Evolutionary conservation across 2,329 filamentous ascomycete species (phyloP).

Genomic region (Cryphonectria japonica): DNA sequence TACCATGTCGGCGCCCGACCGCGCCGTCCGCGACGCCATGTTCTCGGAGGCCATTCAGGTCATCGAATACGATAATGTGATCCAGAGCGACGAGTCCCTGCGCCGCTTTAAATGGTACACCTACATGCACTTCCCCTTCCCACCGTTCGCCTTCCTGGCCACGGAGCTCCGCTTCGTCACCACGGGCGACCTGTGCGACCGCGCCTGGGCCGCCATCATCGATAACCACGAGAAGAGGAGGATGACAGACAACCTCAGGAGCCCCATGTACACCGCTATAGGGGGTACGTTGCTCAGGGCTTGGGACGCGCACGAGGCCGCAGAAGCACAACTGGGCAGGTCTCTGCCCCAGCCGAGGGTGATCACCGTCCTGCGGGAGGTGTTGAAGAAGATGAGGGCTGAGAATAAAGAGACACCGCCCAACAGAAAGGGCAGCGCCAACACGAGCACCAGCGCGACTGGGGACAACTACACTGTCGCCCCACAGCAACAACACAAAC

Average conservation of each 20-base stretch:
- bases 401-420: constrained; percentile 26
- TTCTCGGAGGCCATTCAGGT: constrained; percentile 60
- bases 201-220: constrained; percentile 61
- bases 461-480: constrained; percentile 12
- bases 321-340: constrained; percentile 49
- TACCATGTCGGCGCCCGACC: constrained; percentile 41
- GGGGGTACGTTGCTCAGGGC: constrained; percentile 63
- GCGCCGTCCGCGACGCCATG: constrained; percentile 53
- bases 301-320: constrained; percentile 61
- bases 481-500: constrained; percentile 21
- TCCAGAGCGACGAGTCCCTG: constrained; percentile 55
- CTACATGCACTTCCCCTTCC: constrained; percentile 62
- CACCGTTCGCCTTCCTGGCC: constrained; percentile 63
- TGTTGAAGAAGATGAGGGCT: constrained; percentile 36
- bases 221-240: constrained; percentile 58
- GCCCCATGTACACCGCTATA: constrained; percentile 62
- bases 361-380: constrained; percentile 52
- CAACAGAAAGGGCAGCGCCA: constrained; percentile 25
- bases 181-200: constrained; percentile 59
- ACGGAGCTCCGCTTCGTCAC: constrained; percentile 58
- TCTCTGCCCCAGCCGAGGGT: constrained; percentile 49
- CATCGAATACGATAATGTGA: constrained; percentile 62
- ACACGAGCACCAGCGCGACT: not conserved
- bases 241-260: constrained; percentile 53
- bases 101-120: constrained; percentile 63